Base-by-base conservation (phyloP, 768 basidiomycete species). In the Clavulina sp. region DNA sequence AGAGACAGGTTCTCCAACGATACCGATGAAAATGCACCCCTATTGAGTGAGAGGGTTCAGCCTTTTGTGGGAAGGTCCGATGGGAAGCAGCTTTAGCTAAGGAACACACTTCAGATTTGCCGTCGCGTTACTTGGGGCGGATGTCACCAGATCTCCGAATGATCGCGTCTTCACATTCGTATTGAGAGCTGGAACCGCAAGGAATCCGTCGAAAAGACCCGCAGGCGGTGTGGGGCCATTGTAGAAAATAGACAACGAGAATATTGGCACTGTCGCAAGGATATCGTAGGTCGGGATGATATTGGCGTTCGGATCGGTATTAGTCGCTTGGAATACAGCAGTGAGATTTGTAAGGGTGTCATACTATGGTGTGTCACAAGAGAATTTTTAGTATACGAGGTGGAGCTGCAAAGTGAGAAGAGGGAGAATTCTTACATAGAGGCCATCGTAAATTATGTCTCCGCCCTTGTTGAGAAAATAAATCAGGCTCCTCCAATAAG, bases 141-240 rank as follows among this genome's bases (percentile, higher is more conserved):
- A 47, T 43, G 60, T 52, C 4, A 76, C 68, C 1, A 76, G 59
- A 1, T 68, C 68, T 1, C 63, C 21, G 56, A 72, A 73, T 5
- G 65, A 64, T 3, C 70, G 62, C 0, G 71, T 71, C 1, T 53
- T 58, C 2, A 75, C 59, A 53, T 74, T 68, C 50, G 60, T 59
- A 3, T 59, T 59, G 23, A 72, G 41, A 18, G 58, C 50, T 2
- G 71, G 70, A 33, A 77, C 72, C 1, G 65, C 63, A 23, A 76
- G 55, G 61, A 74, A 74, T 6, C 66, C 67, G 53, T 77, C 74
- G 54, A 76, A 77, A 26, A 75, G 68, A 1, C 72, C 75, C 0
- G 55, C 52, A 0, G 75, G 75, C 0, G 69, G 69, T 0, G 61
- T 66, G 13, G 78, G 77, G 0, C 56, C 73, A 57, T 81, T 73